These are phyloP conservation scores for Coemansia sp. DNA, from an alignment of 371 early-diverging fungal species.

Conservation along the genomic window DNA sequence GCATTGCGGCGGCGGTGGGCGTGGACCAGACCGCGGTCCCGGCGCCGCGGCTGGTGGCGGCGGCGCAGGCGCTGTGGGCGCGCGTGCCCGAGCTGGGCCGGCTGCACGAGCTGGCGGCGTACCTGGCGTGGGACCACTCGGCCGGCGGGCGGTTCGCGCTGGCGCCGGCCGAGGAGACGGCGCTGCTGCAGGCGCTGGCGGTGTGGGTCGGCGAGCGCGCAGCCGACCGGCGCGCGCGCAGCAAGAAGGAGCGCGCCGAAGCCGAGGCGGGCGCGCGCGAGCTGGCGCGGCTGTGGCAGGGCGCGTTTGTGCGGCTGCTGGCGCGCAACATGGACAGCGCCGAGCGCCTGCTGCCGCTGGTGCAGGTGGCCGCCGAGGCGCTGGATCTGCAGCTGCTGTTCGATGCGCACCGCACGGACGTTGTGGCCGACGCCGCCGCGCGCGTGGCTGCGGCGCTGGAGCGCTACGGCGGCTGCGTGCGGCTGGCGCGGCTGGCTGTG, in stretches of 20 bases:
- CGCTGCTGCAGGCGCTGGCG: slow-evolving; percentile 35
- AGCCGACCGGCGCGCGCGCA: slow-evolving; percentile 23
- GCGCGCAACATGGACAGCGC: slow-evolving; percentile 32
- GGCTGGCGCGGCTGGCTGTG: slow-evolving; percentile 24
- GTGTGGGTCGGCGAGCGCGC: slow-evolving; percentile 25
- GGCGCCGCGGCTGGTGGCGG: slow-evolving; percentile 27
- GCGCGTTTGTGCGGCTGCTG: slow-evolving; percentile 23
- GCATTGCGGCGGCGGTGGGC: slow-evolving; percentile 11
- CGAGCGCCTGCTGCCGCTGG: slow-evolving; percentile 23
- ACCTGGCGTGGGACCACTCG: slow-evolving; percentile 44
- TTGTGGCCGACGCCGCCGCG: slow-evolving; percentile 9
- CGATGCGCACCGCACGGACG: slow-evolving; percentile 23
- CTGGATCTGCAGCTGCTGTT: slow-evolving; percentile 41
- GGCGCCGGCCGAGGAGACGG: slow-evolving; percentile 30
- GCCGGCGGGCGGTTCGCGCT: slow-evolving; percentile 19
- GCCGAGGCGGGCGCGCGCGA: slow-evolving; percentile 12
- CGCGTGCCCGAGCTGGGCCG: slow-evolving; percentile 26
- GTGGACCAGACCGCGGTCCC: slow-evolving; percentile 13
- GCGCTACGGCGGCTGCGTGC: slow-evolving; percentile 31
- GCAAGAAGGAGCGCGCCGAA: slow-evolving; percentile 28
- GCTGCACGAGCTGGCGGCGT: slow-evolving; percentile 25
- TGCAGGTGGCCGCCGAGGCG: slow-evolving; percentile 19
- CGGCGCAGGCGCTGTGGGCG: slow-evolving; percentile 37
- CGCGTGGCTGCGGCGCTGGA: slow-evolving; percentile 17
- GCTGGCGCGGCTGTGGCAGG: slow-evolving; percentile 25